Conservation (phyloP, 1,284 basidiomycete species). For the Rhodotorula sp. region DNA sequence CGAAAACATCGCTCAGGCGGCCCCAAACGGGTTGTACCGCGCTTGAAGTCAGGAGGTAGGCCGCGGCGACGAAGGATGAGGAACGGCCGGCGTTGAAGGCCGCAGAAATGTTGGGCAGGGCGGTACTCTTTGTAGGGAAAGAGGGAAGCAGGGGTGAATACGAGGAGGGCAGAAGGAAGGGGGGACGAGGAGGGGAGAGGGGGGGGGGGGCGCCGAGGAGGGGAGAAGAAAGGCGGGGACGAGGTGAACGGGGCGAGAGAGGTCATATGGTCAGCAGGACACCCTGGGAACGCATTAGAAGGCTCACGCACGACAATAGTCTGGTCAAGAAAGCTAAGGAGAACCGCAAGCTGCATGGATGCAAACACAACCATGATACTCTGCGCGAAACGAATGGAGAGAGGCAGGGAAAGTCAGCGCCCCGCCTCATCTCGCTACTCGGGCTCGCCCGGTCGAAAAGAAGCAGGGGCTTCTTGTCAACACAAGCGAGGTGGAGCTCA, state of each 20-base stretch:
- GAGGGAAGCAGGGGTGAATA: too few relatives aligned
- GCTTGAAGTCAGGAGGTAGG: conserved; percentile 66
- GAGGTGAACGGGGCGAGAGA: too few relatives aligned
- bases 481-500: too few relatives aligned
- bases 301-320: conserved; percentile 57
- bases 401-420: neutral
- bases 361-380: conserved; percentile 30
- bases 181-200: too few relatives aligned
- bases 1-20: conserved; percentile 72
- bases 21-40: conserved; percentile 68
- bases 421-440: too few relatives aligned
- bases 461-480: too few relatives aligned
- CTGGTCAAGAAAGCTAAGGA: conserved; percentile 61
- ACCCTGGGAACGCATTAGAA: too few relatives aligned
- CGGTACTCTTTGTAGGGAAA: neutral
- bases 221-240: neutral
- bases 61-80: conserved; percentile 69
- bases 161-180: too few relatives aligned
- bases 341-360: conserved; percentile 51
- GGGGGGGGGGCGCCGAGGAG: too few relatives aligned
- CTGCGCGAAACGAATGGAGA: neutral
- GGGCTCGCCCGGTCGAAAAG: too few relatives aligned
- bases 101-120: conserved; percentile 56
- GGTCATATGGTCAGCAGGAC: too few relatives aligned
- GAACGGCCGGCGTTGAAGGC: conserved; percentile 68